Base-by-base conservation (phyloP, 169 alveolate species). In the Plasmodium coatneyi region DNA sequence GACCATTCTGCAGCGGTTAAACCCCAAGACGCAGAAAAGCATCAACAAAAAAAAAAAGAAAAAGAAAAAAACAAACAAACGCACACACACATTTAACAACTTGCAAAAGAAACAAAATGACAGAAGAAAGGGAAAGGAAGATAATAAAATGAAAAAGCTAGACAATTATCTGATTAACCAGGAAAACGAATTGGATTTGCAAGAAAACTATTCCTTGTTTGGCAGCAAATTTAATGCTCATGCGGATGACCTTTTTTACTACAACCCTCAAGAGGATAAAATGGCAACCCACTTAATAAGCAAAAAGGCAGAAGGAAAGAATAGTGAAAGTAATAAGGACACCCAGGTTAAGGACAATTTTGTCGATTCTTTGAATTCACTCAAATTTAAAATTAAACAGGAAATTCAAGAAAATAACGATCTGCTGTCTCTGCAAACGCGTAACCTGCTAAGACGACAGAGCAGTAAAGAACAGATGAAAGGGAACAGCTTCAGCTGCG, bases 351-450 rank as follows among this genome's bases (percentile, higher is more conserved):
- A 70, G 34, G 43, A 19, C 32, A 86, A 56, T 41, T 66, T 32
- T 49, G 32, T 86, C 70, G 86, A 86, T 46, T 86, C 93, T 2
- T 49, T 70, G 30, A 76, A 86, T 52, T 78, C 80, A n/a, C 43
- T 86, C 12, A 74, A 66, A 54, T 86, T 74, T n/a, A 86, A 76
- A 86, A 86, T 86, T 86, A 86, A 86, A 70, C 84, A 86, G 30
- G 86, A 86, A 86, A 86, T 86, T 41, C 79, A 86, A 74, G 71
- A 72, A 36, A 86, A 86, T 32, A 86, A 86, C 70, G 86, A 86
- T 19, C 41, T 86, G 28, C 43, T 86, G 43, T 86, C 71, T 12
- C 46, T 39, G 46, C 72, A 71, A 41, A 83, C 25, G 22, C 56
- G 41, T 12, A 74, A 49, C 1, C 41, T 72, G 41, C 60, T 74